Conservation (phyloP, 2,329 filamentous ascomycete species). For the Apiospora hydei region DNA sequence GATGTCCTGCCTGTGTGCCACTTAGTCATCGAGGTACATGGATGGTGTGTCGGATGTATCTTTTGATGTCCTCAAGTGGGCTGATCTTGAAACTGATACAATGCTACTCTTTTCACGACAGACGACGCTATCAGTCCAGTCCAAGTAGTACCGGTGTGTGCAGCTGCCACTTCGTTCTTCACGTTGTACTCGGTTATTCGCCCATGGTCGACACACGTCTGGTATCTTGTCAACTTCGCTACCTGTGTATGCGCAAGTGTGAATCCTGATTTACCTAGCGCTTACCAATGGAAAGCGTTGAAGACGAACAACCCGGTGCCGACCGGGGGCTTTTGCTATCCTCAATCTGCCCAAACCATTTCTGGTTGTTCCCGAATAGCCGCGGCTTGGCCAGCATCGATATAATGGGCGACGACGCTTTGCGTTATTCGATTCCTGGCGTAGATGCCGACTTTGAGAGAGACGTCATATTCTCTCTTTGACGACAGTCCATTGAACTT, state of each 20-base stretch:
- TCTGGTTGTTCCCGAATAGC: neutral
- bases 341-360: neutral
- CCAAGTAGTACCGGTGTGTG: neutral
- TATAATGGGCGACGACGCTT: neutral
- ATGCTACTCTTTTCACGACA: neutral
- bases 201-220: neutral
- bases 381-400: neutral
- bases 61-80: neutral
- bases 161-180: neutral
- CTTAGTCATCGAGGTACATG: conserved; percentile 17
- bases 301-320: neutral
- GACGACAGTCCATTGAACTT: no score
- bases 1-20: neutral
- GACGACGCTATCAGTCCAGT: neutral
- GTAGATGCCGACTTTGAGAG: neutral
- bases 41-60: conserved; percentile 10
- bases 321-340: neutral
- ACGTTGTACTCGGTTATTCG: neutral
- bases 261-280: neutral
- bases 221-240: neutral
- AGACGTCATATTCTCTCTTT: neutral
- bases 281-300: conserved; percentile 6
- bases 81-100: conserved; percentile 8
- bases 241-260: neutral
- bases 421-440: neutral